These are phyloP conservation scores for Eucalyptus globulus DNA, from an alignment of 345 rosid species.

Conservation along the genomic window DNA sequence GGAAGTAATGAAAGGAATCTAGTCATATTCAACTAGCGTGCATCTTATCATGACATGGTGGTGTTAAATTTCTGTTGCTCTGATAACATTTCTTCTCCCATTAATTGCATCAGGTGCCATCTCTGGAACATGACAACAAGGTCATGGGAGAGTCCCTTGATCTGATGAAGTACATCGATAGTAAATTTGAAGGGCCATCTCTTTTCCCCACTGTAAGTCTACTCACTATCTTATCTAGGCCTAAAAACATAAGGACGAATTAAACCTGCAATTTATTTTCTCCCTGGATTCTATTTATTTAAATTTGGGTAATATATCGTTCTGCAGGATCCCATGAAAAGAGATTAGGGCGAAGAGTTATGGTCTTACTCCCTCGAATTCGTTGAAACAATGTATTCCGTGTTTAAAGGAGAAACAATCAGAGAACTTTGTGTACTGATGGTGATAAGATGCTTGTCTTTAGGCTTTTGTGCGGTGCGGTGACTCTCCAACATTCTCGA, in stretches of 20 bases:
- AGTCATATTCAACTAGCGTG: not conserved
- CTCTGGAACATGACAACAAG: constrained; percentile 89
- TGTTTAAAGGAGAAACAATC: constrained; percentile 51
- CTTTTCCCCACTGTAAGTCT: constrained; percentile 42
- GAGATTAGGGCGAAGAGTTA: constrained; percentile 53
- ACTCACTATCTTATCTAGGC: not conserved
- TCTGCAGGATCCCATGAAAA: constrained; percentile 56
- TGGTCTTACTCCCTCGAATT: constrained; percentile 41
- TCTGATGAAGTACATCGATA: constrained; percentile 58
- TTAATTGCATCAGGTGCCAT: constrained; percentile 46
- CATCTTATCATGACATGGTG: not conserved
- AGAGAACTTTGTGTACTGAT: not conserved
- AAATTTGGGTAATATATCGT: not conserved
- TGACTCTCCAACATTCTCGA: not conserved
- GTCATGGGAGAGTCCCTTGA: constrained; percentile 82
- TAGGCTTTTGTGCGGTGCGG: not conserved
- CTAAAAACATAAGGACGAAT: not conserved
- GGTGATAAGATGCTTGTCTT: not conserved
- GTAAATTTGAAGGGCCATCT: constrained; percentile 78
- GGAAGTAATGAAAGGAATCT: not conserved
- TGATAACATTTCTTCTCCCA: not conserved
- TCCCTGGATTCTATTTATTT: not conserved
- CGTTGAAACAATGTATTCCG: constrained; percentile 5
- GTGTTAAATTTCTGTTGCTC: not conserved
- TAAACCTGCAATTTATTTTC: not conserved